Evolutionary conservation across 768 basidiomycete genomes (phyloP).

Genomic region (Lactarius vividus): DNA sequence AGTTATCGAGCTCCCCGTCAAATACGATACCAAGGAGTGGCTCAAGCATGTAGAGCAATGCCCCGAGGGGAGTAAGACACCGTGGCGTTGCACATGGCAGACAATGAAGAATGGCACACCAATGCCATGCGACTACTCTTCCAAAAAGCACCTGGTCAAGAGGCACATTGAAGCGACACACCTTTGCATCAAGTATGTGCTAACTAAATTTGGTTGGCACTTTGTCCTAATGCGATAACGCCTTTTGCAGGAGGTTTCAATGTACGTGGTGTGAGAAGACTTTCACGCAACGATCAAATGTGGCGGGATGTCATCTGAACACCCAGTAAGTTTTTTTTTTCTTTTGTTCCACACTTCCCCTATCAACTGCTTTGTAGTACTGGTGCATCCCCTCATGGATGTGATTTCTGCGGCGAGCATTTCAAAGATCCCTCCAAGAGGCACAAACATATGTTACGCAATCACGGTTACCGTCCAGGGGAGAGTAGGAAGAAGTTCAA

Average conservation of each 20-base stretch:
- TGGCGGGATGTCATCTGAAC: constrained; percentile 54
- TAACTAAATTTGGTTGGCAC: constrained; percentile 20
- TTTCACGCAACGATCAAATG: constrained; percentile 58
- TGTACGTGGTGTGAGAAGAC: constrained; percentile 52
- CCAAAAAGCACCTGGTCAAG: constrained; percentile 66
- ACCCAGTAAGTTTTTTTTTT: constrained; percentile 42
- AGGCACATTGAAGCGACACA: constrained; percentile 65
- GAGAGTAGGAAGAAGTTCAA: constrained; percentile 39
- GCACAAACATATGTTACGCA: constrained; percentile 55
- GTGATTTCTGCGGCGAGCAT: constrained; percentile 49
- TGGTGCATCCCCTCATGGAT: constrained; percentile 52
- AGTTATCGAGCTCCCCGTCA: constrained; percentile 27
- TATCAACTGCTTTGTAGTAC: constrained; percentile 41
- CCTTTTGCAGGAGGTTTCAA: constrained; percentile 44
- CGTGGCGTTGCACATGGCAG: constrained; percentile 44
- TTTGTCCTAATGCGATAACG: constrained; percentile 25
- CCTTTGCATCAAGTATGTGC: constrained; percentile 54
- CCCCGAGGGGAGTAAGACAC: constrained; percentile 23
- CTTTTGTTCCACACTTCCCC: constrained; percentile 19
- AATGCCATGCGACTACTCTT: constrained; percentile 41
- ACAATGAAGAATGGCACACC: constrained; percentile 35
- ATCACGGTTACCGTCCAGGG: constrained; percentile 50
- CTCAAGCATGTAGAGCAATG: constrained; percentile 24
- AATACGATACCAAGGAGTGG: constrained; percentile 27
- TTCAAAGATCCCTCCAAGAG: constrained; percentile 68